Conservation (phyloP, 495 filamentous ascomycete genomes). For the Physcia stellaris region DNA sequence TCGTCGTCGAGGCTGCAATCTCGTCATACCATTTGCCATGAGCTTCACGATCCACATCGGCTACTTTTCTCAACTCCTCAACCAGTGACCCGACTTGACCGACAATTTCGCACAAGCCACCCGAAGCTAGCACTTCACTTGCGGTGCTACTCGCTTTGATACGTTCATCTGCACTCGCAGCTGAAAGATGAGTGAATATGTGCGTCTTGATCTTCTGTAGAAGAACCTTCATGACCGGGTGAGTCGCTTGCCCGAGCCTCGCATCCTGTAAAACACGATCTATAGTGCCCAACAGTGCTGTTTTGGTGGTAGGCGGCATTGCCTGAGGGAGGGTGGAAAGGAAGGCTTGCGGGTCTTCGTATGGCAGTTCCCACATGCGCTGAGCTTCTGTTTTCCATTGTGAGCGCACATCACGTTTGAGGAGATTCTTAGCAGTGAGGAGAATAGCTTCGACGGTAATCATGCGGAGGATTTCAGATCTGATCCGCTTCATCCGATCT, state of each 20-base stretch:
- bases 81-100: constrained; percentile 67
- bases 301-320: constrained; percentile 48
- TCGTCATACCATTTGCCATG: constrained; percentile 74
- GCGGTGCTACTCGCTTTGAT: constrained; percentile 70
- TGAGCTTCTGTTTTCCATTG: constrained; percentile 82
- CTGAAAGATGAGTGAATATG: constrained; percentile 60
- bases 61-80: constrained; percentile 62
- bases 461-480: constrained; percentile 55
- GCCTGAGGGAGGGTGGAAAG: constrained; percentile 63
- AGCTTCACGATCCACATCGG: constrained; percentile 62
- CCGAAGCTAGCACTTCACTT: constrained; percentile 63
- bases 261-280: constrained; percentile 38
- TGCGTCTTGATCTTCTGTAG: constrained; percentile 34
- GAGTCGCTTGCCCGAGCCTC: constrained; percentile 21
- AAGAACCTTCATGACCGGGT: constrained; percentile 25
- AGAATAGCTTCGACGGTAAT: constrained; percentile 71
- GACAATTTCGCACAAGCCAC: constrained; percentile 85
- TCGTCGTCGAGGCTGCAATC: constrained; percentile 28
- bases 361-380: constrained; percentile 49
- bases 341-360: constrained; percentile 46
- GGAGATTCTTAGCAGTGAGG: constrained; percentile 84
- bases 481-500: constrained; percentile 52
- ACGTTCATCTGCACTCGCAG: constrained; percentile 64
- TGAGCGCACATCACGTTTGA: constrained; percentile 80
- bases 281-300: constrained; percentile 33